Evolutionary conservation across 495 filamentous ascomycete genomes (phyloP), one percentile per base, ranked within the genome.

Genomic region (Tricharina praecox): DNA sequence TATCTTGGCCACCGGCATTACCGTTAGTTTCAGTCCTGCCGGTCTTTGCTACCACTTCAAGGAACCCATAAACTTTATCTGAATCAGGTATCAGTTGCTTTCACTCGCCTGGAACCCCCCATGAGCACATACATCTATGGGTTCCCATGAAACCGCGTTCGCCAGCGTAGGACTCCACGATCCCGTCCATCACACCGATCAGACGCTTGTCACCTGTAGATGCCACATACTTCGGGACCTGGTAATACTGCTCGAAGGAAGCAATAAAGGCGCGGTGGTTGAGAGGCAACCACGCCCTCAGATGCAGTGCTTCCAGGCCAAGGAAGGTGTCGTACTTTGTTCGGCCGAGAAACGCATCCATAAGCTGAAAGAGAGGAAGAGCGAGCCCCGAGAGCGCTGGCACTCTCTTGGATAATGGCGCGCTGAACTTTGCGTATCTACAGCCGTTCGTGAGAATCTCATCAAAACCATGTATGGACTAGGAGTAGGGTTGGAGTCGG

Each of bases 151-250:
- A 72, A 8, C 69, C 68, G 15, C 69, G 51, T 51, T 71, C 68
- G 4, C 69, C 70, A 11, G 90, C 92, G 62, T 99, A 92, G 8
- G 83, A 64, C 26, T 95, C 85, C n/a, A 96, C 88, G 38, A 96
- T 83, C 57, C 85, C 73, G 18, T 85, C 87, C 0, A 81, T 82
- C 8, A 96, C 84, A 23, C 80, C 82, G 51, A 78, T 75, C 4
- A 99, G 73, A 9, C 90, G 78, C 4, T 68, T 1, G 64, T 71
- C 68, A 4, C 66, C 66, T 2, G 61, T 67, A 23, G 66, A 53
- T 23, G 64, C 55, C n/a, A 71, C 66, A 34, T 67, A 72, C 34
- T 70, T 65, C 15, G 68, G 68, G 13, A 72, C 60, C 41, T 62
- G 60, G 53, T 72, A 68, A 44, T 68, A 66, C 48, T 67, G 64